Evolutionary conservation across 129 eudicot genomes (phyloP), one percentile per base, ranked within the genome.

Genomic region (Flaveria bidentis): DNA sequence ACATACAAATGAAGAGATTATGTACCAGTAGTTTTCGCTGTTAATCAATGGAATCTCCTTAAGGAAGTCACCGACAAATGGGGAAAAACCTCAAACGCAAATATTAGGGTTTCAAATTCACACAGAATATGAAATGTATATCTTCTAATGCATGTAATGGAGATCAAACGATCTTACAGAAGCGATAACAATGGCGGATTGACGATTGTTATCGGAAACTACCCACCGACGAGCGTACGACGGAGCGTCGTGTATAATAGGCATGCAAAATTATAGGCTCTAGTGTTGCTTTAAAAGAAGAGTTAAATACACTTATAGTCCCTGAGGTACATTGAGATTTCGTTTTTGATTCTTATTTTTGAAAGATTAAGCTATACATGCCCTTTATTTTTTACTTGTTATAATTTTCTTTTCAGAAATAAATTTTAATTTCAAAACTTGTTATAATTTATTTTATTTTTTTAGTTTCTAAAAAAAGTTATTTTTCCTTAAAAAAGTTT

Each of bases 81-180:
- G 65, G 16, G 65, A 3, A 58, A 58, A 57, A 3, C 33, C 30
- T 11, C 39, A 16, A 13, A 6, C 33, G 3, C n/a, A 60, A 23
- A 60, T 23, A 58, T 9, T 20, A 60, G 66, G 66, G 39, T 60
- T 60, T 60, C 41, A n/a, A 60, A 39, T 60, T 60, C 14, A 57
- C 67, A n/a, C 13, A 62, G 11, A 28, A 62, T 26, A 15, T 56
- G 0, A n/a, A 5, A 36, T 5, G 46, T 30, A 3, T 0, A 6
- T 63, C 6, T 28, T 62, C 68, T n/a, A 22, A 62, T 30, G 68
- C 68, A 62, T 62, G 68, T 10, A 62, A 14, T 14, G 44, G 17
- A 60, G 26, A 60, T 60, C 36, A 22, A 11, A 20, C 6, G 66
- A 60, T 56, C 9, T 56, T 56, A 56, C 9, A 56, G 14, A 56